phyloP scores from a whole-genome alignment of 768 basidiomycete species.

The Russula abietina region DNA sequence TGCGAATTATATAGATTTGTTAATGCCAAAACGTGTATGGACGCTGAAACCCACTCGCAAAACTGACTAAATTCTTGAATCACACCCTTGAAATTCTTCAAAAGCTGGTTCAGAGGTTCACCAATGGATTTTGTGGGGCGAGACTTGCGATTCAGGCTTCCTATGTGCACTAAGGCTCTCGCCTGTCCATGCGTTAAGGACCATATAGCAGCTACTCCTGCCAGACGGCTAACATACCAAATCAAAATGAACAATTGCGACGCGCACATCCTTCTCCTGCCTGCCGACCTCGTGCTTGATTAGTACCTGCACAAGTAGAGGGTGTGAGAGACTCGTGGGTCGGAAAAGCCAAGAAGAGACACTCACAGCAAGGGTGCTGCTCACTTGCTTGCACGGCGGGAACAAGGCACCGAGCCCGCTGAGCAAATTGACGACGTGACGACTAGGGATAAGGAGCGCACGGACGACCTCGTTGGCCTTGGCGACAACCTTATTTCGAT shows the following conservation, averaged over 20 bases:
- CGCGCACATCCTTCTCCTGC: conserved; percentile 12
- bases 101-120: background rate
- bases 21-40: background rate
- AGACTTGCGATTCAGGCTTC: conserved; percentile 10
- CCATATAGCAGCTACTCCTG: background rate
- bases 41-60: conserved; percentile 4
- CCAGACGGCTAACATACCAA: background rate
- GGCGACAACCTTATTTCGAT: conserved; percentile 4
- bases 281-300: background rate
- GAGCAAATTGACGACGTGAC: conserved; percentile 10
- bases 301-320: background rate
- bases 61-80: conserved; percentile 10
- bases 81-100: background rate
- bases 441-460: conserved; percentile 9
- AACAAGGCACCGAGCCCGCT: conserved; percentile 7
- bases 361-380: conserved; percentile 10
- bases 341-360: background rate
- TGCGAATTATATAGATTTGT: background rate
- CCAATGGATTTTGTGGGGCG: background rate
- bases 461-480: conserved; percentile 9
- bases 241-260: conserved; percentile 13
- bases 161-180: conserved; percentile 7
- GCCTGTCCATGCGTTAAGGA: background rate
- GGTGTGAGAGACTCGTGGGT: background rate
- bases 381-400: conserved; percentile 13